Evolutionary conservation across 768 basidiomycete genomes (phyloP), one percentile per base, ranked within the genome.

Genomic region (Tylopilus sp.): DNA sequence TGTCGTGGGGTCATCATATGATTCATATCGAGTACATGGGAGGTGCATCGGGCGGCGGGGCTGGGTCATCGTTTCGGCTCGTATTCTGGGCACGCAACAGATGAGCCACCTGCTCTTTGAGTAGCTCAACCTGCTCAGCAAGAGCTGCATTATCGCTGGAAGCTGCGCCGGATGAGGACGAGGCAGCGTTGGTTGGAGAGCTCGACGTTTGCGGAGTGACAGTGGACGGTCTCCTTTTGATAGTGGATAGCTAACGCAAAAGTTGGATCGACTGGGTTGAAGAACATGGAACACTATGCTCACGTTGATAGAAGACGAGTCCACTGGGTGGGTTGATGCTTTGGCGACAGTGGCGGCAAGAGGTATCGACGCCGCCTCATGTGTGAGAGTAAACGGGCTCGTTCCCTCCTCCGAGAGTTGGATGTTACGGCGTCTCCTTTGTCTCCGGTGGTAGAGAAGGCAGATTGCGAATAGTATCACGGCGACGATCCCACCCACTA

Each of bases 61-160:
- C 6, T 10, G 28, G 28, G 35, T 6, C 6, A 17, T 15, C 6
- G 7, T 35, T 35, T 17, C 36, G 4, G 6, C 11, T 11, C 6
- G 28, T 3, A 10, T 15, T 7, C 0, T 44, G 44, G 12, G 40
- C 6, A 17, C 17, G 6, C 15, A 51, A 48, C 3, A 61, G 50
- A 31, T 50, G 56, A 21, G 52, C 48, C 3, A 61, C 47, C 28
- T 57, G 59, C 0, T 25, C 48, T 28, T 41, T 40, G 1, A 60
- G 40, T 9, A 26, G 5, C 3, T 47, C 58, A 5, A 60, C 48
- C n/a, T 57, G 48, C 21, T 30, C 51, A 1, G 25, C 6, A 10
- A 60, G 21, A 21, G 7, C 40, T 4, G 42, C 7, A 18, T 31
- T 18, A 3, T 17, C 18, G 18, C 38, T 12, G 0, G 43, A 40